A percentile compares a stretch with the other conserved stretches of the same genome.
These are phyloP conservation scores for Trichoderma citrinoviride DNA, from an alignment of 2,329 filamentous ascomycete species.

Conservation along the genomic window DNA sequence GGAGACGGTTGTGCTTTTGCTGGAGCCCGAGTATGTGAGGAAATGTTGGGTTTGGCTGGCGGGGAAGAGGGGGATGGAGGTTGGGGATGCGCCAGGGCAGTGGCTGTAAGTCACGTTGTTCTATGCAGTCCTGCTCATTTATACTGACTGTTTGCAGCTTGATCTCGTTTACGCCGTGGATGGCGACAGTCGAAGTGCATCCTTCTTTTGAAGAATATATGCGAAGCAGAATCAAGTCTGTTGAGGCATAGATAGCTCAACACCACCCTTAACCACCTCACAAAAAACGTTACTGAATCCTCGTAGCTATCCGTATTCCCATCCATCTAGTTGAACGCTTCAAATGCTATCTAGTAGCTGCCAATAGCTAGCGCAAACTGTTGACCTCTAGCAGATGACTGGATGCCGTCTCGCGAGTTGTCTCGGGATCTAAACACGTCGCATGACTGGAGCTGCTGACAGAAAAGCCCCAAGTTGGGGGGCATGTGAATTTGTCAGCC, in stretches of 20 bases:
- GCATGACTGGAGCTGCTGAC: constrained; percentile 11
- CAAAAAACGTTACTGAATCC: too few relatives aligned
- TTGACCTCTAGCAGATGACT: background rate
- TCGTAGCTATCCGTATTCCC: too few relatives aligned
- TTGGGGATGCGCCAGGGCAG: background rate
- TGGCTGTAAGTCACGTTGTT: background rate
- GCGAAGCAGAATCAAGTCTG: background rate
- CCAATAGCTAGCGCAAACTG: background rate
- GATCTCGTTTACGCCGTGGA: background rate
- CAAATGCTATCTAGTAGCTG: background rate
- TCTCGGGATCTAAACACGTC: background rate
- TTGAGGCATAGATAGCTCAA: background rate
- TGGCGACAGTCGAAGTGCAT: background rate
- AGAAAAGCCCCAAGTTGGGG: background rate
- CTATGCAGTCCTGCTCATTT: too few relatives aligned
- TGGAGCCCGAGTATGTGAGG: background rate
- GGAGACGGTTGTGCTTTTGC: background rate
- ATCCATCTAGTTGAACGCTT: background rate
- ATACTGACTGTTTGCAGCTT: background rate
- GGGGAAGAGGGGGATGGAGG: background rate
- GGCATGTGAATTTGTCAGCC: constrained; percentile 17
- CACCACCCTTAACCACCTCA: too few relatives aligned
- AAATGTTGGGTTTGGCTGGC: background rate
- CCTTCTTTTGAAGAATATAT: background rate
- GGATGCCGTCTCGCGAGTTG: background rate